These are phyloP conservation scores for Haematococcus lacustris DNA, from an alignment of 139 green algal genomes.

Conservation along the genomic window DNA sequence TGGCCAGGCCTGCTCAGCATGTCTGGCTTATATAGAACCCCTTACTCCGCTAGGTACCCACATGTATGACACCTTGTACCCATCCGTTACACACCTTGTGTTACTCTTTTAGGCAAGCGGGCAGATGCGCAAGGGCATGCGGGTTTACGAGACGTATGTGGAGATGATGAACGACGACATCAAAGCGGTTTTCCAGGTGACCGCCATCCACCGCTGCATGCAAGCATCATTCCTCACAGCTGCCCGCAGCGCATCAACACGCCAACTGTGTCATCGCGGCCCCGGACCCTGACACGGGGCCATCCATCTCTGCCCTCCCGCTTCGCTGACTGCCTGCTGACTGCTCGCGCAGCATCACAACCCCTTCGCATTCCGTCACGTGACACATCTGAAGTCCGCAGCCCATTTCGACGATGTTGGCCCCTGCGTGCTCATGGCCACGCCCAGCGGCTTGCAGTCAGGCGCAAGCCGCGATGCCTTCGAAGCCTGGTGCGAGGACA, in stretches of 20 bases:
- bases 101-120: conserved; percentile 34
- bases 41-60: too few relatives aligned
- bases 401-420: conserved; percentile 72
- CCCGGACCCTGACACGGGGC: too few relatives aligned
- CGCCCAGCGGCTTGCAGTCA: conserved; percentile 42
- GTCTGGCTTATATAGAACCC: too few relatives aligned
- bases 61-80: too few relatives aligned
- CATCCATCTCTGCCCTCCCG: too few relatives aligned
- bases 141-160: conserved; percentile 92
- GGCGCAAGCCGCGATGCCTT: conserved; percentile 78
- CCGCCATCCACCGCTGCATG: too few relatives aligned
- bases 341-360: conserved; percentile 52
- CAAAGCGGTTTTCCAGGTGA: conserved; percentile 64
- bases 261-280: too few relatives aligned
- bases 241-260: too few relatives aligned
- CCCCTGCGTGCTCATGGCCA: conserved; percentile 93
- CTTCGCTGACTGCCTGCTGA: background rate
- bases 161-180: conserved; percentile 96
- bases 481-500: conserved; percentile 88
- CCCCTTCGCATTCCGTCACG: conserved; percentile 93
- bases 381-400: conserved; percentile 69
- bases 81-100: too few relatives aligned
- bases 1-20: too few relatives aligned
- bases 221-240: too few relatives aligned
- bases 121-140: conserved; percentile 65